Percentiles rank a stretch among this genome's conserved stretches.
Evolutionary conservation across 768 basidiomycete species (phyloP).

Genomic region (Strobilomyces dryophilus): DNA sequence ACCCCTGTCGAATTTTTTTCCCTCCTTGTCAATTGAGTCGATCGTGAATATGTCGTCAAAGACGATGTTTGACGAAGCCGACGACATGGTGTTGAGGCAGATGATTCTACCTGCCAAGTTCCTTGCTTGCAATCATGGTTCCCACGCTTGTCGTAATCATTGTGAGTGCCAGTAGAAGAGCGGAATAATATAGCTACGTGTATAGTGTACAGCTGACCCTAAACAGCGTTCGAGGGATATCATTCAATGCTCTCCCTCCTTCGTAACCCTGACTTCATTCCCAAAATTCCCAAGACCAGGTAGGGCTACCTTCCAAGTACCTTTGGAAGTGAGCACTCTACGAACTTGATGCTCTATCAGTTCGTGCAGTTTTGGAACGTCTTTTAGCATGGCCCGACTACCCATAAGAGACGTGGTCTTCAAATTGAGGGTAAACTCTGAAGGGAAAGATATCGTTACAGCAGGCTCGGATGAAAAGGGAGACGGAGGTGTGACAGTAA

Average conservation of each 20-base stretch:
- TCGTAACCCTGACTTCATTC: conserved; percentile 24
- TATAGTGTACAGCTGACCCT: conserved; percentile 6
- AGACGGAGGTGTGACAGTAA: conserved; percentile 59
- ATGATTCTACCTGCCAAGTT: too few relatives aligned
- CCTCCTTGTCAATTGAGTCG: conserved; percentile 80
- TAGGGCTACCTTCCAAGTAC: conserved; percentile 63
- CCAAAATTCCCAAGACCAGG: conserved; percentile 59
- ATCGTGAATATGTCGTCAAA: conserved; percentile 95
- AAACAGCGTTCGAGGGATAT: neutral
- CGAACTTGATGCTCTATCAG: conserved; percentile 84
- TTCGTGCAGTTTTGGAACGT: conserved; percentile 96
- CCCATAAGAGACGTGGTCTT: conserved; percentile 91
- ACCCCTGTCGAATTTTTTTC: conserved; percentile 99
- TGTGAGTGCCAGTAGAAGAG: too few relatives aligned
- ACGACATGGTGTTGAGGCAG: conserved; percentile 40
- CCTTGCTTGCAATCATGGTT: too few relatives aligned
- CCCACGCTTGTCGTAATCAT: too few relatives aligned
- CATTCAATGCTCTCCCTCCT: too few relatives aligned
- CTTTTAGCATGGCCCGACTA: conserved; percentile 93
- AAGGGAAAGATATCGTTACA: conserved; percentile 70
- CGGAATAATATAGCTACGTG: neutral
- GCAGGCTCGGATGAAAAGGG: conserved; percentile 50
- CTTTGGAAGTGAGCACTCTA: conserved; percentile 52
- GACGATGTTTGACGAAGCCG: conserved; percentile 67
- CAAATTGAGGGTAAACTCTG: conserved; percentile 83